These are phyloP conservation scores for Phaeomoniella chlamydospora DNA, from an alignment of 2,329 filamentous ascomycete genomes.

Conservation along the genomic window DNA sequence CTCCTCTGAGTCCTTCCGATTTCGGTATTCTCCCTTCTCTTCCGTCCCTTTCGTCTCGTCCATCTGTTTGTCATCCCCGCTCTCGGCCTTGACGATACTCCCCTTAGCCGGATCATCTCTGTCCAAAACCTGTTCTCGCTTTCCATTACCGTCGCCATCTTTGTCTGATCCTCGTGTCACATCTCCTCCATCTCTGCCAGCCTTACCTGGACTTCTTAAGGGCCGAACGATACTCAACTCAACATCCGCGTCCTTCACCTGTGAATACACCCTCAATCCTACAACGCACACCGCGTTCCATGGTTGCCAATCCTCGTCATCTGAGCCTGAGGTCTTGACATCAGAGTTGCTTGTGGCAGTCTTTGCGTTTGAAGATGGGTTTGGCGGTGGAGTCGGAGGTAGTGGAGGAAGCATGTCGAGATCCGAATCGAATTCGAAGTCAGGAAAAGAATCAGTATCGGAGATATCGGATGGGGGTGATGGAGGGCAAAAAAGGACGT, in stretches of 20 bases:
- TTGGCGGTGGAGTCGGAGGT: slow-evolving; percentile 2
- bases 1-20: no score
- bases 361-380: background rate
- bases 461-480: slow-evolving; percentile 7
- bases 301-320: slow-evolving; percentile 20
- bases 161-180: no score
- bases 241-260: slow-evolving; percentile 17
- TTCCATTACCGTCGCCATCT: no score
- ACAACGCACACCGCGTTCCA: slow-evolving; percentile 50
- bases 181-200: no score
- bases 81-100: background rate
- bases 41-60: no score
- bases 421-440: slow-evolving; percentile 27
- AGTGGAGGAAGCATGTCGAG: slow-evolving; percentile 23
- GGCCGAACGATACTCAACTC: slow-evolving; percentile 37
- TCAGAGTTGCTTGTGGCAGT: background rate
- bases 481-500: background rate
- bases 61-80: no score
- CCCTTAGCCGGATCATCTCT: background rate
- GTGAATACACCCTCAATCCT: slow-evolving; percentile 39
- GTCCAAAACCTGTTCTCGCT: background rate
- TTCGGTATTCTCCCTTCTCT: no score
- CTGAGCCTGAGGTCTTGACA: slow-evolving; percentile 11
- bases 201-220: slow-evolving; percentile 13
- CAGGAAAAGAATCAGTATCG: slow-evolving; percentile 20